phyloP scores from a whole-genome alignment of 1,139 yeast genomes.

The Candida sanyaensis region DNA sequence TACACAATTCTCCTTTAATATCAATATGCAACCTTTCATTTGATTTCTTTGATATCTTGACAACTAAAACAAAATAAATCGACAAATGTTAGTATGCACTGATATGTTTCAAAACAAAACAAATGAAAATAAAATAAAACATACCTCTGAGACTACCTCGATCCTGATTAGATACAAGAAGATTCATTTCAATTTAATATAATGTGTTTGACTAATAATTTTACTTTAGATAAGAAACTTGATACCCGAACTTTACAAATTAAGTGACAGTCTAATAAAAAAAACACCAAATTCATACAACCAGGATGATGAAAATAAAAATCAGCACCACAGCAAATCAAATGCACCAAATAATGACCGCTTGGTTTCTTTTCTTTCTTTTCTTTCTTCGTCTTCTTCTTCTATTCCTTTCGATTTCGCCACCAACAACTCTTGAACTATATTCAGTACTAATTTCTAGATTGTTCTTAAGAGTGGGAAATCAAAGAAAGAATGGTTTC shows the following conservation, averaged over 20 bases:
- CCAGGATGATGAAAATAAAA: too few species aligned
- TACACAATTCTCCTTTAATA: conserved; percentile 22
- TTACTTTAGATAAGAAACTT: too few species aligned
- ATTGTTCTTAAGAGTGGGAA: not conserved
- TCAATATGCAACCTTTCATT: conserved; percentile 13
- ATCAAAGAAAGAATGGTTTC: not conserved
- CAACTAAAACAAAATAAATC: conserved; percentile 12
- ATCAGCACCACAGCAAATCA: too few species aligned
- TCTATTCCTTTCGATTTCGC: too few species aligned
- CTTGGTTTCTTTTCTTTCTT: too few species aligned
- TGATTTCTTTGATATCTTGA: conserved; percentile 14
- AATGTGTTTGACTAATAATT: not conserved
- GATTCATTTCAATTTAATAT: conserved; percentile 5
- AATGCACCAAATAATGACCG: too few species aligned
- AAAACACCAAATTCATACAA: too few species aligned
- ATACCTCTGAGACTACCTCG: conserved; percentile 11
- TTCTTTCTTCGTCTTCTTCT: too few species aligned
- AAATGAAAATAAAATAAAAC: not conserved
- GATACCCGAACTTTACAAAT: not conserved
- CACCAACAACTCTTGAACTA: too few species aligned
- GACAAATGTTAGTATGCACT: conserved; percentile 10
- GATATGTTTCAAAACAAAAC: too few species aligned
- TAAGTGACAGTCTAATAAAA: too few species aligned
- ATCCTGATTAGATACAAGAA: conserved; percentile 8
- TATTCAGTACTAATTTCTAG: too few species aligned